These are phyloP conservation scores for Curvularia spicifera DNA, from an alignment of 2,329 filamentous ascomycete species.

Conservation along the genomic window DNA sequence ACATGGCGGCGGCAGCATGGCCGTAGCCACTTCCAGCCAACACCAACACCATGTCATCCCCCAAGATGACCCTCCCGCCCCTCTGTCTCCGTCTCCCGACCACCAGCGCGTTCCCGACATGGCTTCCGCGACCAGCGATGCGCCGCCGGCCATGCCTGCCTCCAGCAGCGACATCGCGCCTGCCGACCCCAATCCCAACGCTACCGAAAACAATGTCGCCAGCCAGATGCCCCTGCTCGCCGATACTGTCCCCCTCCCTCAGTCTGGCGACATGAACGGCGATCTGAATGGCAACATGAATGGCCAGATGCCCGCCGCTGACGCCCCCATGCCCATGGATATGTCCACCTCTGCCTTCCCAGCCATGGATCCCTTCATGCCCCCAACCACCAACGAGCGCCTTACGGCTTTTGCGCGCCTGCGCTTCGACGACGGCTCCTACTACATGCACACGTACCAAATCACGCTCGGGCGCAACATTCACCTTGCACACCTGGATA, in stretches of 20 bases:
- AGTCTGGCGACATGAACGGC: slow-evolving; percentile 8
- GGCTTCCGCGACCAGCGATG: slow-evolving; percentile 21
- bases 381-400: slow-evolving; percentile 35
- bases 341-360: slow-evolving; percentile 19
- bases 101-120: slow-evolving; percentile 26
- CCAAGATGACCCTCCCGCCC: slow-evolving; percentile 35
- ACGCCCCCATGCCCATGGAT: slow-evolving; percentile 10
- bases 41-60: slow-evolving; percentile 30
- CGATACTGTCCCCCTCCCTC: slow-evolving; percentile 31
- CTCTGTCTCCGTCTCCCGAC: slow-evolving; percentile 29
- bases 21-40: slow-evolving; percentile 34
- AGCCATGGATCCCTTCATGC: slow-evolving; percentile 24
- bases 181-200: slow-evolving; percentile 15
- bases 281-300: slow-evolving; percentile 3
- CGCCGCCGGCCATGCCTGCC: slow-evolving; percentile 21
- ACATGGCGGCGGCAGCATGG: slow-evolving; percentile 44
- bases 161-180: slow-evolving; percentile 21
- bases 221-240: slow-evolving; percentile 27
- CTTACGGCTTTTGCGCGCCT: slow-evolving; percentile 70
- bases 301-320: background rate
- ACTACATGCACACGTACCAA: slow-evolving; percentile 77
- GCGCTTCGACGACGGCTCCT: slow-evolving; percentile 76
- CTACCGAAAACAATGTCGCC: slow-evolving; percentile 11
- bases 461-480: slow-evolving; percentile 76
- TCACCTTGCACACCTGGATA: slow-evolving; percentile 55